Evolutionary conservation across 305 asterid genomes (phyloP), one percentile per base, ranked within the genome.

Genomic region (Euphrasia arctica): DNA sequence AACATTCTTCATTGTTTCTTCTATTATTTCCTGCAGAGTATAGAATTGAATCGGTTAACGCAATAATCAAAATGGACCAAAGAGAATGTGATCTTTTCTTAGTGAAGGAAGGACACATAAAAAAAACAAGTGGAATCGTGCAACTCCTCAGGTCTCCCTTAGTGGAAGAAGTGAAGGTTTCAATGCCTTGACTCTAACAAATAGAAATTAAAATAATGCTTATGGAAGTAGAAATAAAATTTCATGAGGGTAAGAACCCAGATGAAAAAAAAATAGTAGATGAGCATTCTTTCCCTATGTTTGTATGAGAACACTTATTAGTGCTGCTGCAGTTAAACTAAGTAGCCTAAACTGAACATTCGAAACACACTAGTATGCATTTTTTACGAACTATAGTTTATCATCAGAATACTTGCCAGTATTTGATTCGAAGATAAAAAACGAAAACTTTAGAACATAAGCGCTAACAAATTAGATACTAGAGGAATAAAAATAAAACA

Each of bases 1-100:
- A 70, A 87, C 91, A 4, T 41, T 72, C 69, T 83, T 75, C 98
- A 90, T 90, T 12, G 91, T 74, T 64, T 82, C 89, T 70, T 89
- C 78, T 13, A 89, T 71, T 61, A 79, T 75, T 77, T 83, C 84
- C 98, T 90, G n/a, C 41, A 66, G 64, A 50, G 54, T 67, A 72
- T 41, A 68, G 54, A 39, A 36, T 51, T 64, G 67, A 57, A 41
- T 42, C 15, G 48, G 60, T 5, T 39, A 69, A n/a, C 9, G 56
- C 1, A 5, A 51, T 60, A 58, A 55, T 34, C 64, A 54, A 22
- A 71, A 47, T 55, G 52, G 27, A 47, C 34, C 49, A 13, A 12
- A 32, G n/a, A 55, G 54, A 42, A 32, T 14, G 43, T 8, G 2
- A 62, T 5, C 10, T 29, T 66, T 52, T 32, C 56, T 56, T 27